Evolutionary conservation across 345 rosid species (phyloP).

Genomic region (Eucalyptus sp.): DNA sequence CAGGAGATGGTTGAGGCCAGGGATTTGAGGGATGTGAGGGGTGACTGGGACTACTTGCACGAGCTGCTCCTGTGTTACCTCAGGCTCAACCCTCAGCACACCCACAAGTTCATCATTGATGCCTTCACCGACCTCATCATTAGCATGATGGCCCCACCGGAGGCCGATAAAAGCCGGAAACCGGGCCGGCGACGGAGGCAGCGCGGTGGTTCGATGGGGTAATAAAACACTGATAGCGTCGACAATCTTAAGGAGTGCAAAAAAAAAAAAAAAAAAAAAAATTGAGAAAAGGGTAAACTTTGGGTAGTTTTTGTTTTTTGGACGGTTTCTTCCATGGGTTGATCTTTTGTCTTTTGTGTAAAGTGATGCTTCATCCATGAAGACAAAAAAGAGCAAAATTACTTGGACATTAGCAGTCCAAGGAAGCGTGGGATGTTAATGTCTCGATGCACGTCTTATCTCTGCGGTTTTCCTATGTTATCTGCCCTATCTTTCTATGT

Average conservation of each 20-base stretch:
- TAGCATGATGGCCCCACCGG: not conserved
- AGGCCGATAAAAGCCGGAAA: not conserved
- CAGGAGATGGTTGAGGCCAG: slow-evolving; percentile 85
- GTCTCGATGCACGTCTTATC: slow-evolving; percentile 9
- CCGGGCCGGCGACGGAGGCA: not conserved
- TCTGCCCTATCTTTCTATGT: not conserved
- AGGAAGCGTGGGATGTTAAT: slow-evolving; percentile 17
- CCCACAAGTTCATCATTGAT: slow-evolving; percentile 57
- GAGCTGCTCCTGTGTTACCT: slow-evolving; percentile 72
- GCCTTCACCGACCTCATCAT: slow-evolving; percentile 72
- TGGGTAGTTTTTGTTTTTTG: not conserved
- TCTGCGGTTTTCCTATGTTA: not conserved
- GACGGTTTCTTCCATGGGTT: not conserved
- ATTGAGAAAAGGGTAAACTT: not conserved
- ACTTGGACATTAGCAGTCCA: slow-evolving; percentile 2
- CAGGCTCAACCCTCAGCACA: slow-evolving; percentile 47
- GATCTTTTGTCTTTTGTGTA: not conserved
- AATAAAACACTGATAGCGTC: not conserved
- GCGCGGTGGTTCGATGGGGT: not conserved
- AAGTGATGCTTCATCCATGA: not conserved
- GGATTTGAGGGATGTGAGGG: slow-evolving; percentile 24
- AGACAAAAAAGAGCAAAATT: not conserved
- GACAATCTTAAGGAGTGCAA: not conserved
- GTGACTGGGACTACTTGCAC: slow-evolving; percentile 57
- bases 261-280: not conserved